Base-by-base conservation (phyloP, 1,284 basidiomycete species). In the Puccinia polysora region DNA sequence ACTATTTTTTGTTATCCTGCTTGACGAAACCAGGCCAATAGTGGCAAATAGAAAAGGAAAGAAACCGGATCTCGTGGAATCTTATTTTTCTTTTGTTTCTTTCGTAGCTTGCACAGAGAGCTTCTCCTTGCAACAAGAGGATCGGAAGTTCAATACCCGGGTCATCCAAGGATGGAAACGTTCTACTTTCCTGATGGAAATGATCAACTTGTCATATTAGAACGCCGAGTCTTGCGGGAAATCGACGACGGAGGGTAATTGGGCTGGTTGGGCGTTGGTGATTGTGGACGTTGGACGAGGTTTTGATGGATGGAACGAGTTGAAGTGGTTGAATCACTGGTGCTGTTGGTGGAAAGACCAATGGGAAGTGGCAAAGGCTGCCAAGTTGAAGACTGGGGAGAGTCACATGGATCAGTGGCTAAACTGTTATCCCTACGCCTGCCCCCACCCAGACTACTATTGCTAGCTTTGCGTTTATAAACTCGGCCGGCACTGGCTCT, bases 381-480 rank as follows among this genome's bases (percentile, higher is more conserved):
- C 59, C 59, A 62, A 25, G 20, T 45, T 32, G 40, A 43, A 43
- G 40, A 18, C 18, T 43, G 40, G 8, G 49, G 49, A 10, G 49
- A 52, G 20, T 55, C 49, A 18, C 32, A 10, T 10, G 30, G 63
- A 28, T 55, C 63, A 56, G 23, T 28, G 8, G 6, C 53, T 20
- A 28, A 28, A 28, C 47, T 34, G 30, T 45, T 63, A 30, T 14
- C 30, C 12, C 7, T 43, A 36, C 47, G 34, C 30, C 59, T 23
- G 28, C 14, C 7, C 8, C 67, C 56, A 30, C 45, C 45, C 10
- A 71, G 52, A 55, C 68, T 63, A 30, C 68, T 71, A 30, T 32
- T 71, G 20, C 68, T 72, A 25, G 70, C 70, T 56, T 72, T 72
- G 12, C 70, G 36, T 20, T 72, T 72, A 32, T 72, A 72, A 34